Evolutionary conservation across 2,329 filamentous ascomycete genomes (phyloP).

Genomic region (Ophiocordyceps camponoti-rufipedis): DNA sequence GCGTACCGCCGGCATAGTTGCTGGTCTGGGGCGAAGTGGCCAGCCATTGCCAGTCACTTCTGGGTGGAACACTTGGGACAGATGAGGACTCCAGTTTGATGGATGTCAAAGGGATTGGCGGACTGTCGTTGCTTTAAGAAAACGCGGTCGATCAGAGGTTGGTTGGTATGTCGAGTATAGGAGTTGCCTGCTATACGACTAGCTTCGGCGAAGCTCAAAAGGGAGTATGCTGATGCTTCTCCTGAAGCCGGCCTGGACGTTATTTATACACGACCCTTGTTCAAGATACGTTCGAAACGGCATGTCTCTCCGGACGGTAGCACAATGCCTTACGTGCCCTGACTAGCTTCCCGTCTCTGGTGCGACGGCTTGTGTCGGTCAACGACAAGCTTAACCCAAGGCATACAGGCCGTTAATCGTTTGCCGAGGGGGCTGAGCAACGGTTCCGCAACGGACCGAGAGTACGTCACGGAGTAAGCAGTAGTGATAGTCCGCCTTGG

Average conservation of each 20-base stretch:
- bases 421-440: not conserved
- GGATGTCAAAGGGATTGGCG: not conserved
- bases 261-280: not conserved
- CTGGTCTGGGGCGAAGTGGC: conserved; percentile 6
- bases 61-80: not conserved
- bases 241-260: not conserved
- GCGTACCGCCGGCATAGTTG: conserved; percentile 21
- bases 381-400: not conserved
- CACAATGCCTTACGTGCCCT: not conserved
- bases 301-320: not conserved
- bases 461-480: not conserved
- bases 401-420: not conserved
- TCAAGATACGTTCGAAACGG: not conserved
- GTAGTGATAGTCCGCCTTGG: not conserved
- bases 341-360: not conserved
- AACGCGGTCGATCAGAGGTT: not conserved
- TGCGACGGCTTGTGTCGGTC: not conserved
- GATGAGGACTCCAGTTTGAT: not conserved
- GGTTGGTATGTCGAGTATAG: not conserved
- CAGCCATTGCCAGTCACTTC: conserved; percentile 1
- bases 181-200: not conserved
- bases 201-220: too few relatives aligned
- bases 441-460: not conserved
- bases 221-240: too few relatives aligned
- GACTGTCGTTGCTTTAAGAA: not conserved